These are phyloP conservation scores for Endoconidiophora laricicola DNA, from an alignment of 2,329 filamentous ascomycete genomes.

Conservation along the genomic window DNA sequence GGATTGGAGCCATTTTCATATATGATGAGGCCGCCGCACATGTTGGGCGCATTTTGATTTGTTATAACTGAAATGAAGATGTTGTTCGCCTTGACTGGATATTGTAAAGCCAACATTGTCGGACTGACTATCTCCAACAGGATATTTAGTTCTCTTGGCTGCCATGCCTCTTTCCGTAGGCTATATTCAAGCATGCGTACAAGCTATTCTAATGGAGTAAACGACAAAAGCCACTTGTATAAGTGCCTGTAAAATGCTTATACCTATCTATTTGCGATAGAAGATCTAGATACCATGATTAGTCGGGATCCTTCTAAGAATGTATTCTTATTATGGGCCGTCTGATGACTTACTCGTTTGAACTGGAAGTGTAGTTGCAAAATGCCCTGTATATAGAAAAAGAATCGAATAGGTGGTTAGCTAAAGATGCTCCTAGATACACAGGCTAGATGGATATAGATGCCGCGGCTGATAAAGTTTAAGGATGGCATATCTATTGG, in stretches of 20 bases:
- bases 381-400: conserved; percentile 48
- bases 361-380: conserved; percentile 96
- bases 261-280: conserved; percentile 33
- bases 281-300: conserved; percentile 28
- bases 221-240: neutral
- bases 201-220: neutral
- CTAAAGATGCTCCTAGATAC: no score
- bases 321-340: neutral
- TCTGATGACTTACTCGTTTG: conserved; percentile 58
- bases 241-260: neutral
- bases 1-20: no score
- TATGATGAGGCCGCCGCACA: no score
- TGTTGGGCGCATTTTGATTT: no score
- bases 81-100: no score
- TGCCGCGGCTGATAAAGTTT: no score
- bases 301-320: neutral
- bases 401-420: conserved; percentile 12
- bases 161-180: neutral
- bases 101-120: neutral
- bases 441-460: no score
- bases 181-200: no score
- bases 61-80: no score
- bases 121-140: neutral
- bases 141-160: neutral
- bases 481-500: no score